Evolutionary conservation across 1,284 basidiomycete species (phyloP), one percentile per base, ranked within the genome.

Genomic region (Leccinum colubrinum): DNA sequence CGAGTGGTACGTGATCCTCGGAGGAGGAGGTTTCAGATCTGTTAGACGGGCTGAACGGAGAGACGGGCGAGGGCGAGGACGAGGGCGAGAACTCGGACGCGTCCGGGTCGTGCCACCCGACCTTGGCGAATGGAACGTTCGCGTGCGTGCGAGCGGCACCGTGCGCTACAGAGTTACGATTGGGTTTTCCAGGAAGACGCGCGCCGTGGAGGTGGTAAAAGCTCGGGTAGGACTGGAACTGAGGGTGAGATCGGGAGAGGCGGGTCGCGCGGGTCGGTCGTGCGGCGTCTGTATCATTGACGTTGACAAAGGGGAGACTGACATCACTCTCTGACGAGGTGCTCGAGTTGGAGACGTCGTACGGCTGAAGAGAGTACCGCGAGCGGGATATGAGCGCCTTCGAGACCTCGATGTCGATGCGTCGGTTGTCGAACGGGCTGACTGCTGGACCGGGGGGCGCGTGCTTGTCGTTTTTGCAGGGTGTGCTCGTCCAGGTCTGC

Each of bases 401-500:
- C 0, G 70, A 69, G 61, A 69, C 39, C 30, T 58, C 54, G 15
- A 59, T 30, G 30, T 67, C 43, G 14, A 43, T 17, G 41, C 4
- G 50, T 15, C 25, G 50, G 15, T 27, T 27, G 53, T 70, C 59
- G 59, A 61, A 59, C 12, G 66, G 50, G 33, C 25, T 59, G 56
- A 58, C 35, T 11, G 12, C 17, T 4, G 33, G 63, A 9, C 62
- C 58, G 17, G 53, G 50, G 2, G 59, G n/a, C 12, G 27, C 3
- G 54, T 39, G 35, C 12, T 43, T 17, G 25, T 67, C 62, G 20
- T 27, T 35, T 58, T 64, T 67, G 48, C 17, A 61, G 1, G 70
- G 72, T 1, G 72, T 74, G 54, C 72, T 74, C 37, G 69, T 69
- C 72, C 72, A 73, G 5, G 73, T 60, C 22, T 64, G 51, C 2